Evolutionary conservation across 2,329 filamentous ascomycete genomes (phyloP), one percentile per base, ranked within the genome.

Genomic region (Alternaria dauci): DNA sequence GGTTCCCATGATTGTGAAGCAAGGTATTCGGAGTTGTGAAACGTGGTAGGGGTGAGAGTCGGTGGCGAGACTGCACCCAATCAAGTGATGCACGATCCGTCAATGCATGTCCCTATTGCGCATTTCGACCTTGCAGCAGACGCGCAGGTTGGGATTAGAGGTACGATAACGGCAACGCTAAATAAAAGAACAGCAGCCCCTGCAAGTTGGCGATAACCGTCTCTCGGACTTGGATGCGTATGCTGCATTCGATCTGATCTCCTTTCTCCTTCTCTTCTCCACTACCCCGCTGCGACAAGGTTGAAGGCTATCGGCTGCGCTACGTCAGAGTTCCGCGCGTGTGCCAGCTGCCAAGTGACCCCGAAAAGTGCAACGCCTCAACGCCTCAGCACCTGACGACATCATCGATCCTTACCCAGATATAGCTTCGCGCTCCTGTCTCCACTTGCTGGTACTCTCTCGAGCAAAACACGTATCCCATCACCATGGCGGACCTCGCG

Each of bases 401-500:
- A 63, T 59, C 52, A 51, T 52, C 55, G 42, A 55, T 51, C 52
- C 25, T 32, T 54, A 52, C 38, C 52, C 52, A 32, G 42, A 53
- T 48, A 23, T 38, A 34, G 48, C 30, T 38, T 46, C 43, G 20
- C 14, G 47, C 54, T 18, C 23, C 47, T 28, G 12, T 42, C 34
- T 26, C 42, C 32, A 18, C 48, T 32, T 55, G 23, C 41, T 5
- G 38, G 47, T 59, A 50, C 48, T 28, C 28, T 41, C 32, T 25
- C 28, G 56, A 56, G 52, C 16, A 65, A 52, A 52, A 55, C 38
- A 32, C 53, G 57, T 41, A 41, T 25, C 51, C 47, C n/a, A 58
- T 32, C 58, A 56, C 47, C 71, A 76, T 76, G 74, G 73, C 76
- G 63, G 74, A 77, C 57, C 64, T 71, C 53, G 66, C 72, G 43